A percentile compares a stretch with the other conserved stretches of the same genome.
phyloP scores from a whole-genome alignment of 345 rosid species.

The Salix caprea region DNA sequence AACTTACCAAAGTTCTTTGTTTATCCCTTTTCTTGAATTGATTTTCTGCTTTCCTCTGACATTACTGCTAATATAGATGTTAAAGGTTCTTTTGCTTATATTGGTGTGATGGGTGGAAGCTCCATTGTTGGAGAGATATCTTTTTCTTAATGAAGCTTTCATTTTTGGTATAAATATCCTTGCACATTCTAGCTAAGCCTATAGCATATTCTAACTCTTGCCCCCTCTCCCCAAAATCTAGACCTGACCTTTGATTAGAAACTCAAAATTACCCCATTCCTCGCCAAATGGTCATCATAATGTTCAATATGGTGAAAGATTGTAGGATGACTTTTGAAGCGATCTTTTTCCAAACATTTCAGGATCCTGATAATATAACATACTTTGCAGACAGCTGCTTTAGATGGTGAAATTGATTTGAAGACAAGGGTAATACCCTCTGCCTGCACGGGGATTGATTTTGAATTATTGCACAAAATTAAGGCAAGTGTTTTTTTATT shows the following conservation, averaged over 20 bases:
- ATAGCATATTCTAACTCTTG: not conserved
- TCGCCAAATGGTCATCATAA: not conserved
- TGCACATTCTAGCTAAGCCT: too few relatives aligned
- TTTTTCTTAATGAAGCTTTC: too few relatives aligned
- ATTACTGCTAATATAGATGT: too few relatives aligned
- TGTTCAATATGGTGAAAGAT: not conserved
- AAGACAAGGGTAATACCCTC: conserved; percentile 87
- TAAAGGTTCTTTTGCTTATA: too few relatives aligned
- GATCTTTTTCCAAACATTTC: not conserved
- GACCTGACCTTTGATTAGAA: not conserved
- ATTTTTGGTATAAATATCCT: too few relatives aligned
- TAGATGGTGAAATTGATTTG: conserved; percentile 97
- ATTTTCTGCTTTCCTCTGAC: too few relatives aligned
- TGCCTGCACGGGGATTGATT: conserved; percentile 88
- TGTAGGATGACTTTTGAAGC: not conserved
- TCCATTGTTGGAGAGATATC: too few relatives aligned
- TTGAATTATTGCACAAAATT: conserved; percentile 84
- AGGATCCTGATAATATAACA: conserved; percentile 21
- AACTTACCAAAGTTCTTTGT: too few relatives aligned
- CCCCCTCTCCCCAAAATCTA: not conserved
- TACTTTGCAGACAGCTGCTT: conserved; percentile 76
- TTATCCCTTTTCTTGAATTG: too few relatives aligned
- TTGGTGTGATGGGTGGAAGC: too few relatives aligned
- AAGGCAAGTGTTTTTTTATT: conserved; percentile 43
- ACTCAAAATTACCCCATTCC: not conserved